Evolutionary conservation across 805 yeast genomes (phyloP).

Genomic region (Wickerhamiella brachini): DNA sequence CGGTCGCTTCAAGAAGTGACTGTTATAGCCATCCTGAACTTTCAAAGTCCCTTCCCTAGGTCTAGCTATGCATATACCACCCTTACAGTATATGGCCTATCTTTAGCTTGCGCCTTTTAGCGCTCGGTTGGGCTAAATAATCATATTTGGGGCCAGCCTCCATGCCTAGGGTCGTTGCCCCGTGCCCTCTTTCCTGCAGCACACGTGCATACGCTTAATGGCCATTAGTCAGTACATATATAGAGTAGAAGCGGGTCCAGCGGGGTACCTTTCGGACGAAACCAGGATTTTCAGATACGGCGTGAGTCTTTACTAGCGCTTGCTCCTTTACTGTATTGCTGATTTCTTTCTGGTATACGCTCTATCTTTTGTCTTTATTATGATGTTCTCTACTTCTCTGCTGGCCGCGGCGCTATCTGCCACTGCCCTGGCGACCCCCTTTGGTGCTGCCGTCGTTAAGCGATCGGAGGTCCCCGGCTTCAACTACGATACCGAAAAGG

Average conservation of each 20-base stretch:
- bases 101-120: background rate
- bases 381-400: background rate
- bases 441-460: background rate
- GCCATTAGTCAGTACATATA: background rate
- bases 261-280: background rate
- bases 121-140: background rate
- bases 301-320: background rate
- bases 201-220: background rate
- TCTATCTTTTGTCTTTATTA: background rate
- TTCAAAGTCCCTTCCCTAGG: background rate
- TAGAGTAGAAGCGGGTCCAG: background rate
- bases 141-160: background rate
- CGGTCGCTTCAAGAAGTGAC: too few relatives aligned
- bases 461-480: slow-evolving; percentile 12
- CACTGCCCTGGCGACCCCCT: background rate
- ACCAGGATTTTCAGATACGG: background rate
- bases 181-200: background rate
- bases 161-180: background rate
- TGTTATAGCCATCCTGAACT: too few relatives aligned
- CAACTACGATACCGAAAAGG: slow-evolving; percentile 21
- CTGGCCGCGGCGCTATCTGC: background rate
- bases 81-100: background rate
- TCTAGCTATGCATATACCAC: background rate
- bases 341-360: background rate
- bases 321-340: background rate